Evolutionary conservation across 1,139 yeast genomes (phyloP).

Genomic region (Arxiozyma telluris): DNA sequence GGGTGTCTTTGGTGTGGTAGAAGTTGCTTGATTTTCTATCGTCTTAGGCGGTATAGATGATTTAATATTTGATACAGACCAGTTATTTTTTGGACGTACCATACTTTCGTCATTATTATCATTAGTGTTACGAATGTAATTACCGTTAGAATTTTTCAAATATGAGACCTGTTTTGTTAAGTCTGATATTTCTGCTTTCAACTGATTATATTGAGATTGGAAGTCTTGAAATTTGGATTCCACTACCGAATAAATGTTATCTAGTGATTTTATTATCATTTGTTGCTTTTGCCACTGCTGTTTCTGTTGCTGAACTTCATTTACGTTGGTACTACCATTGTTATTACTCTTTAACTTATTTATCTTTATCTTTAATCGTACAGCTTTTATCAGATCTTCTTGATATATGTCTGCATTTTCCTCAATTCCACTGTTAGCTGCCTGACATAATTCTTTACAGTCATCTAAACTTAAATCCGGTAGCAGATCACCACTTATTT

Average conservation of each 20-base stretch:
- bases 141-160: background rate
- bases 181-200: constrained; percentile 26
- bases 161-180: constrained; percentile 15
- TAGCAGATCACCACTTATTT: constrained; percentile 53
- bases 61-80: background rate
- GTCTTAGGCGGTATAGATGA: background rate
- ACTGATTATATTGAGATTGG: constrained; percentile 24
- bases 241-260: constrained; percentile 21
- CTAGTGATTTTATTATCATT: constrained; percentile 18
- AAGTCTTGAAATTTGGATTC: constrained; percentile 24
- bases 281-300: constrained; percentile 9
- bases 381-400: constrained; percentile 27
- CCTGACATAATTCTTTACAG: constrained; percentile 50
- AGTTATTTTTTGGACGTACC: background rate
- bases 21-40: background rate
- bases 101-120: background rate
- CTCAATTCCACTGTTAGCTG: constrained; percentile 27
- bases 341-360: constrained; percentile 28
- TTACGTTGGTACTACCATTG: constrained; percentile 1
- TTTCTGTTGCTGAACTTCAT: constrained; percentile 7
- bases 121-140: background rate
- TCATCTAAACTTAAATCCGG: constrained; percentile 54
- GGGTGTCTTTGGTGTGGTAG: background rate
- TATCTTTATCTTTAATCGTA: constrained; percentile 38
- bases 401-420: constrained; percentile 10